Evolutionary conservation across 495 filamentous ascomycete genomes (phyloP).

Genomic region (Aspergillus kassunensis): DNA sequence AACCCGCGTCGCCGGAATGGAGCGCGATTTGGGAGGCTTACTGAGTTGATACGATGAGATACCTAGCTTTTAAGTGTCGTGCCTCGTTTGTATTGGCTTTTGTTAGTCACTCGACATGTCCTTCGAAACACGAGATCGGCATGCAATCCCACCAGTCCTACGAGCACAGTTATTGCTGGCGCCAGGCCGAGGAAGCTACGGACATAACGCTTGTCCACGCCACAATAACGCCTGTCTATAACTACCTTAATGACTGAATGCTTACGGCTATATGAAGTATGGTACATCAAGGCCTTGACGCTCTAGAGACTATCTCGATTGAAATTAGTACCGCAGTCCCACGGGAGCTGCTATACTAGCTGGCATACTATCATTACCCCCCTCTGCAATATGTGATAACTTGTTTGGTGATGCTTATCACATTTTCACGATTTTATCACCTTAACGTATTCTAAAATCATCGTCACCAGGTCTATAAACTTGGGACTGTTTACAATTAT

Average conservation of each 20-base stretch:
- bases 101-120: no score
- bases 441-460: no score
- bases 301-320: background rate
- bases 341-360: background rate
- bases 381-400: background rate
- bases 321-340: background rate
- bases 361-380: background rate
- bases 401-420: background rate
- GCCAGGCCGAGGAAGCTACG: no score
- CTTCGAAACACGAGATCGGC: no score
- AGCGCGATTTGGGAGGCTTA: conserved; percentile 71
- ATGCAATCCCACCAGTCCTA: background rate
- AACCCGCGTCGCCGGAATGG: conserved; percentile 72
- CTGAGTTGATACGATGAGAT: conserved; percentile 36
- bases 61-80: background rate
- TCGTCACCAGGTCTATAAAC: no score
- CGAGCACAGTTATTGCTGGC: background rate
- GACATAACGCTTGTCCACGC: background rate
- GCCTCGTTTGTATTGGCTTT: background rate
- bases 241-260: no score
- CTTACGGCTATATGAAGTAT: no score
- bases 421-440: background rate
- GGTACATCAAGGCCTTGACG: background rate
- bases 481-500: no score
- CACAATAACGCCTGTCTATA: no score